Base-by-base conservation (phyloP, 1,284 basidiomycete species). In the Trichosporon sp. region DNA sequence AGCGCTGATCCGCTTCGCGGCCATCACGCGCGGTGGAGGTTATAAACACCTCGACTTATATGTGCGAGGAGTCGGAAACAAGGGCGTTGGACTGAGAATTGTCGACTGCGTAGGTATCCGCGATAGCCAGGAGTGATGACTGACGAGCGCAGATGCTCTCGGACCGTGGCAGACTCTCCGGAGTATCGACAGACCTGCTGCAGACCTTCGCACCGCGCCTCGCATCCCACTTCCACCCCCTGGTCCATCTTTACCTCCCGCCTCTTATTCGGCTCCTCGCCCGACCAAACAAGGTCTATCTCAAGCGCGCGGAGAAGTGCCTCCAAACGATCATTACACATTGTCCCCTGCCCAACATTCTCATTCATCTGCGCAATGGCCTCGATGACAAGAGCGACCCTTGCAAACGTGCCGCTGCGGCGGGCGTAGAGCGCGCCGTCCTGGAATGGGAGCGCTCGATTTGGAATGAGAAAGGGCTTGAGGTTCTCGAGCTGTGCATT, bases 261-360 rank as follows among this genome's bases (percentile, higher is more conserved):
- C 76, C 81, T 0, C 69, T 83, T 4, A 67, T 83, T 56, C 70
- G 74, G 19, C 77, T 83, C 34, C 81, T 83, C 58, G 80, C 80
- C 1, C 71, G 82, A 33, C 82, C 83, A 0, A 84, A 84, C 74
- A 83, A 83, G 69, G 81, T 84, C 8, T 80, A 80, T 33, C 69
- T 82, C 11, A 80, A 80, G 56, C 73, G 83, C 16, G 79, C 82
- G 0, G 82, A 83, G 56, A 81, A 81, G 66, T 78, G 77, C 33
- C 70, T 84, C 1, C 62, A 73, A 7, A 77, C 79, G 9, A 81
- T 84, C 59, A 76, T 83, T 31, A 71, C 76, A 4, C 74, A 82
- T 67, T 84, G 82, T 67, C 78, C 71, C 1, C 68, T 81, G 0
- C 67, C 76, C 0, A 37, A 68, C 0, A 72, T 83, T 23, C 61